Evolutionary conservation across 768 basidiomycete genomes (phyloP).

Genomic region (Leccinum aurantiacum): DNA sequence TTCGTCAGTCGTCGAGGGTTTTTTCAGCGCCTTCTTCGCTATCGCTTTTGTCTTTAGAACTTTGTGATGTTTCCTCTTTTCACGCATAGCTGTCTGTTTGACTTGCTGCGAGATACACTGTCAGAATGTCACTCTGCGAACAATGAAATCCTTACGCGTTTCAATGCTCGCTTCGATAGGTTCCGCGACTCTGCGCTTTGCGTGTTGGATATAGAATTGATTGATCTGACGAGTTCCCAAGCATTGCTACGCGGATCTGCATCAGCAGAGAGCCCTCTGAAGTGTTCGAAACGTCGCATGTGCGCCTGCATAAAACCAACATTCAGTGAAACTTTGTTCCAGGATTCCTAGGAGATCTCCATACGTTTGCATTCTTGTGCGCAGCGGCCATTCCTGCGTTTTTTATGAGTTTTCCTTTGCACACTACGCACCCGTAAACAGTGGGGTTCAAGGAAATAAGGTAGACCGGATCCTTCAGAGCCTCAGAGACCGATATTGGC

Average conservation of each 20-base stretch:
- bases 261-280: constrained; percentile 41
- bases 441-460: constrained; percentile 54
- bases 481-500: constrained; percentile 56
- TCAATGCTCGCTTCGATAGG: constrained; percentile 60
- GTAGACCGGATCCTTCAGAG: constrained; percentile 63
- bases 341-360: constrained; percentile 31
- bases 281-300: constrained; percentile 55
- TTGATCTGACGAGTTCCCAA: constrained; percentile 38
- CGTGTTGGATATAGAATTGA: constrained; percentile 5
- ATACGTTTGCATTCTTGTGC: constrained; percentile 64
- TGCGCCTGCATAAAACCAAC: constrained; percentile 49
- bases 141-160: constrained; percentile 47
- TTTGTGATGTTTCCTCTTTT: constrained; percentile 51
- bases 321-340: not conserved
- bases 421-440: constrained; percentile 60
- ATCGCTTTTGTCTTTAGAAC: constrained; percentile 42
- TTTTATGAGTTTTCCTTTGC: constrained; percentile 74
- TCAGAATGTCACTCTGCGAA: not conserved
- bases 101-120: constrained; percentile 40
- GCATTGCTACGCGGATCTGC: constrained; percentile 48
- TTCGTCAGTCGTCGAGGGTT: not conserved
- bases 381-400: constrained; percentile 51
- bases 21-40: constrained; percentile 31
- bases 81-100: constrained; percentile 43
- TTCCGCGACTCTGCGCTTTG: constrained; percentile 15